Evolutionary conservation across 1,284 basidiomycete genomes (phyloP), one percentile per base, ranked within the genome.

Genomic region (Farysia itapuensis): DNA sequence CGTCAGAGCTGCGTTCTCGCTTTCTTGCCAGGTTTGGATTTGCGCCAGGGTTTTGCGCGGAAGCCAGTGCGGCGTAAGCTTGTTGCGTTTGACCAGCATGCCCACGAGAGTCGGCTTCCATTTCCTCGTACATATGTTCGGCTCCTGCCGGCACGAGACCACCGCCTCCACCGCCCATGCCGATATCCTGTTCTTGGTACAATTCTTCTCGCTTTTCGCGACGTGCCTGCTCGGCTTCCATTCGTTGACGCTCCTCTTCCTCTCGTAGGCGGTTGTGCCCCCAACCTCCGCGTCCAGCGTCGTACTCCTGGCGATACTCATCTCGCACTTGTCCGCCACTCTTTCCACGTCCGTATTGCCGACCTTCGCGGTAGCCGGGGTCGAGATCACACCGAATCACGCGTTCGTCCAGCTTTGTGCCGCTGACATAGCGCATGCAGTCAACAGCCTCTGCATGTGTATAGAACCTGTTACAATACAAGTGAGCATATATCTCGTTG

Each of bases 341-440:
- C 78, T 91, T 91, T 18, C 95, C 95, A 58, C 95, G 82, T 16
- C 95, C 95, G 70, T 97, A 99, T 79, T 99, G 95, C 41, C 95
- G 81, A 6, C 95, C 95, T 74, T 98, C 95, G 68, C 86, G 86
- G 79, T 97, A 99, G 2, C 95, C 95, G n/a, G 93, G 83, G 79
- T 99, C 95, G 61, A 99, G 81, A 79, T 99, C 95, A 71, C 94
- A 97, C 35, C 95, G 88, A 61, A 99, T 95, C 64, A 99, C 89
- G 21, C 95, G 87, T 78, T 99, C 95, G 78, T 99, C 95, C n/a
- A 99, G 84, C 80, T 98, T 98, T 24, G 94, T 95, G 13, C 94
- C 94, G 38, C 88, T 91, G 56, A 98, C 86, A 78, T 96, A 94
- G 35, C 89, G 86, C 83, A 98, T 85, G 64, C 88, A 88, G 33